Percentiles rank a stretch among this genome's conserved stretches.
These are phyloP conservation scores for Lipomyces yamanashiensis DNA, from an alignment of 805 yeast genomes.

Conservation along the genomic window DNA sequence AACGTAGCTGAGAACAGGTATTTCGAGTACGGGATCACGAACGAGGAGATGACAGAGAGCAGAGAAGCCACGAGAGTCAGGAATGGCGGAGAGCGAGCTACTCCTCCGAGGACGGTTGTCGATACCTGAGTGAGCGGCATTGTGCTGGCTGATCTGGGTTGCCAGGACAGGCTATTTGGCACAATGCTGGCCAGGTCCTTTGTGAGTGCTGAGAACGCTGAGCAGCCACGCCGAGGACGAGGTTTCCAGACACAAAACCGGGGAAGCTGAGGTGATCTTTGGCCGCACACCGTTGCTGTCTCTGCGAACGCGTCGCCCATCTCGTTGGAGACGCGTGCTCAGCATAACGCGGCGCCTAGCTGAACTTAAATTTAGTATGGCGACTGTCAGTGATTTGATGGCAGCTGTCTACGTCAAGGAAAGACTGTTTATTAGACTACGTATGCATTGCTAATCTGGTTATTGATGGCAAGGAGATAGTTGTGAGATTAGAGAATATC, in stretches of 20 bases:
- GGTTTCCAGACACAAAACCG: too few relatives aligned
- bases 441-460: neutral
- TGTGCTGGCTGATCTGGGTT: neutral
- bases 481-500: too few relatives aligned
- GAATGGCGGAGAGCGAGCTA: slow-evolving; percentile 32
- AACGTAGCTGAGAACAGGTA: slow-evolving; percentile 35
- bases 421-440: neutral
- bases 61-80: slow-evolving; percentile 36
- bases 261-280: too few relatives aligned
- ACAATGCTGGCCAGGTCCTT: neutral
- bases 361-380: neutral
- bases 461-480: too few relatives aligned
- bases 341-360: too few relatives aligned
- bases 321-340: too few relatives aligned
- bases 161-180: neutral
- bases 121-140: slow-evolving; percentile 1
- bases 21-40: slow-evolving; percentile 35
- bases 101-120: slow-evolving; percentile 2
- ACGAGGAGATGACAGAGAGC: slow-evolving; percentile 29
- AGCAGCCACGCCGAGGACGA: too few relatives aligned
- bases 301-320: too few relatives aligned
- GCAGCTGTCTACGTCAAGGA: neutral
- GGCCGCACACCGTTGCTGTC: too few relatives aligned
- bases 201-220: too few relatives aligned
- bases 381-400: neutral